Conservation (phyloP, 495 filamentous ascomycete species). For the Barbatosphaeria neglecta region DNA sequence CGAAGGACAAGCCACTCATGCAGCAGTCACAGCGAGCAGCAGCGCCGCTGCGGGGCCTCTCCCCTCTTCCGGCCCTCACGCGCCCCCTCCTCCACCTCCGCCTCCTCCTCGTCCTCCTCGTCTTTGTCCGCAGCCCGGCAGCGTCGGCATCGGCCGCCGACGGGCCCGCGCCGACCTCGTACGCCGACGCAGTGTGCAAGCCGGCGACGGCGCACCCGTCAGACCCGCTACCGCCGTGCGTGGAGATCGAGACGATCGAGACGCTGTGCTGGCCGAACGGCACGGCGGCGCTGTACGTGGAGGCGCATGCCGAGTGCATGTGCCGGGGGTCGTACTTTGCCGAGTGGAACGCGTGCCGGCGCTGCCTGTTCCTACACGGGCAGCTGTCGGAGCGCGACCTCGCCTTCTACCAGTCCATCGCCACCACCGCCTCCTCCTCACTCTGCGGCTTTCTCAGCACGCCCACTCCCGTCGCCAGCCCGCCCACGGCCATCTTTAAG, state of each 20-base stretch:
- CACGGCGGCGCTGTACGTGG: conserved; percentile 12
- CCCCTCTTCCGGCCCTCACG: background rate
- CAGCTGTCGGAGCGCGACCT: conserved; percentile 14
- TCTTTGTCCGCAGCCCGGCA: background rate
- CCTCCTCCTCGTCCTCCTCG: background rate
- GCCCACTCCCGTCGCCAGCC: background rate
- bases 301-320: conserved; percentile 29
- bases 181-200: conserved; percentile 18
- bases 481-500: conserved; percentile 15
- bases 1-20: background rate
- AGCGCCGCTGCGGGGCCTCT: background rate
- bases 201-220: conserved; percentile 11
- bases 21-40: no score
- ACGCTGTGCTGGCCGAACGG: conserved; percentile 15
- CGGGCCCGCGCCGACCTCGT: conserved; percentile 15
- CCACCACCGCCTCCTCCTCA: conserved; percentile 11
- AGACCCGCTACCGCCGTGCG: conserved; percentile 18
- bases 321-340: conserved; percentile 27
- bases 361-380: conserved; percentile 24
- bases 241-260: conserved; percentile 17
- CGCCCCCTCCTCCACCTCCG: background rate
- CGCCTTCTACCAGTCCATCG: conserved; percentile 14
- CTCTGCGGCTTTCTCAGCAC: conserved; percentile 13
- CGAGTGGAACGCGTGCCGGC: conserved; percentile 25
- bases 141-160: conserved; percentile 1